A percentile compares a stretch with the other conserved stretches of the same genome.
phyloP scores from a whole-genome alignment of 768 basidiomycete genomes.

The Termitomyces sp. region DNA sequence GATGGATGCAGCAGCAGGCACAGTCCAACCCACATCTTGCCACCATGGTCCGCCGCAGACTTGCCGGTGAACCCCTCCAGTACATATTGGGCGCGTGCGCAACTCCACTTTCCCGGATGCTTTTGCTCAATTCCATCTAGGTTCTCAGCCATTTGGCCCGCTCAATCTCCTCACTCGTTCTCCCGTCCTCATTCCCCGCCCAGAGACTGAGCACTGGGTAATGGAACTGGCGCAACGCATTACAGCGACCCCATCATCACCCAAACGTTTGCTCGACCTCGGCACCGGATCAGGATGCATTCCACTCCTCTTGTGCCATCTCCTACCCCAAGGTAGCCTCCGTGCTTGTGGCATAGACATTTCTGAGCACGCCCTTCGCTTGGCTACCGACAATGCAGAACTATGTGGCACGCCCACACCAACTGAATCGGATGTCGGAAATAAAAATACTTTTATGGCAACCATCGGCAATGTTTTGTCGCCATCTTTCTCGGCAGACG shows the following conservation, averaged over 20 bases:
- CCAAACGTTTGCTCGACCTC: constrained; percentile 67
- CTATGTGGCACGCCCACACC: constrained; percentile 31
- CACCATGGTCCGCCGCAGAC: constrained; percentile 53
- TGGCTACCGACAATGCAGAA: constrained; percentile 45
- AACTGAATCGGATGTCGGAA: constrained; percentile 12
- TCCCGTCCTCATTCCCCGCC: constrained; percentile 89
- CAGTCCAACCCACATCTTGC: constrained; percentile 19
- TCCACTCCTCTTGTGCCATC: constrained; percentile 73
- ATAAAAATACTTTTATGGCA: constrained; percentile 34
- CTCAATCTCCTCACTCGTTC: constrained; percentile 67
- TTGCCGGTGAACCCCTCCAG: constrained; percentile 75
- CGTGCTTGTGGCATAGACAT: constrained; percentile 65
- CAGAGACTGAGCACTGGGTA: constrained; percentile 90
- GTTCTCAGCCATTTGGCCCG: constrained; percentile 86
- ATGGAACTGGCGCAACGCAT: constrained; percentile 50
- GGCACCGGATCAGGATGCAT: constrained; percentile 95
- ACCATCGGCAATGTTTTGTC: constrained; percentile 38
- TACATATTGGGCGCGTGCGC: constrained; percentile 74
- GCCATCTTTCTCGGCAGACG: constrained; percentile 33
- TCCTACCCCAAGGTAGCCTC: constrained; percentile 51
- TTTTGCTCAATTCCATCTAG: constrained; percentile 26
- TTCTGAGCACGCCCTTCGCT: constrained; percentile 49
- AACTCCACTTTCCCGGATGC: constrained; percentile 11
- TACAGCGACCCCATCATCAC: constrained; percentile 26
- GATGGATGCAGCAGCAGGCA: constrained; percentile 35